Percentiles rank a stretch among this genome's conserved stretches.
These are phyloP conservation scores for Incumbomyces lentus DNA, from an alignment of 2,329 filamentous ascomycete species.

Conservation along the genomic window DNA sequence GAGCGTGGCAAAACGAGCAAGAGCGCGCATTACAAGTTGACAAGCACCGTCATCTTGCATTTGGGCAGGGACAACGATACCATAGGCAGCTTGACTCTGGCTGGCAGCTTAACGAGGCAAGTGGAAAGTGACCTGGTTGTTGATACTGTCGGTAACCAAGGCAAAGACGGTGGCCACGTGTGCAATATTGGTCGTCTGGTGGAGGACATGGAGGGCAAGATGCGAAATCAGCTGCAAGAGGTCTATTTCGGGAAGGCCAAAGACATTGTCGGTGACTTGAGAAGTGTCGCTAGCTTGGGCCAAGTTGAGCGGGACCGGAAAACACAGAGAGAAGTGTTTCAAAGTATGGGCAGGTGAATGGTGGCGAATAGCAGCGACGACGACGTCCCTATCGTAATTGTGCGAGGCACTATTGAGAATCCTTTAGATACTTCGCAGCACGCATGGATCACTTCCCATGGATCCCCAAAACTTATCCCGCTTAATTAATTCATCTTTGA, in stretches of 20 bases:
- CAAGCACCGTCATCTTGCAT: conserved; percentile 88
- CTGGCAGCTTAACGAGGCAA: conserved; percentile 96
- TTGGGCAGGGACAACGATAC: conserved; percentile 48
- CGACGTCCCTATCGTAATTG: too few relatives aligned
- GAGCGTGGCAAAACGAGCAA: conserved; percentile 60
- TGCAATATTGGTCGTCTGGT: conserved; percentile 89
- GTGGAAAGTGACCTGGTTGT: conserved; percentile 85
- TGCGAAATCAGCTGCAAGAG: conserved; percentile 92
- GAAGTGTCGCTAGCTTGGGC: conserved; percentile 46
- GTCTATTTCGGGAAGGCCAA: conserved; percentile 99
- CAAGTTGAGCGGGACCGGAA: conserved; percentile 18
- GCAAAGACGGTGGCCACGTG: conserved; percentile 80
- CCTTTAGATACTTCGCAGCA: too few relatives aligned
- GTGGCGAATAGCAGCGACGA: too few relatives aligned
- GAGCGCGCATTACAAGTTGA: conserved; percentile 93
- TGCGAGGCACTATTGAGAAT: too few relatives aligned
- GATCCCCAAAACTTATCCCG: too few relatives aligned
- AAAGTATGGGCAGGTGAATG: conserved; percentile 14
- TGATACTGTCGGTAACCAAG: conserved; percentile 36
- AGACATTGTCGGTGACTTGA: conserved; percentile 90
- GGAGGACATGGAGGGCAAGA: conserved; percentile 99
- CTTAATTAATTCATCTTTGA: too few relatives aligned
- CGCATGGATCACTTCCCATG: too few relatives aligned
- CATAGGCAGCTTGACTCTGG: conserved; percentile 80
- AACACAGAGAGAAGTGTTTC: conserved; percentile 19